Evolutionary conservation across 2,329 filamentous ascomycete species (phyloP), one percentile per base, ranked within the genome.

Genomic region (Phyllosticta capitalensis): DNA sequence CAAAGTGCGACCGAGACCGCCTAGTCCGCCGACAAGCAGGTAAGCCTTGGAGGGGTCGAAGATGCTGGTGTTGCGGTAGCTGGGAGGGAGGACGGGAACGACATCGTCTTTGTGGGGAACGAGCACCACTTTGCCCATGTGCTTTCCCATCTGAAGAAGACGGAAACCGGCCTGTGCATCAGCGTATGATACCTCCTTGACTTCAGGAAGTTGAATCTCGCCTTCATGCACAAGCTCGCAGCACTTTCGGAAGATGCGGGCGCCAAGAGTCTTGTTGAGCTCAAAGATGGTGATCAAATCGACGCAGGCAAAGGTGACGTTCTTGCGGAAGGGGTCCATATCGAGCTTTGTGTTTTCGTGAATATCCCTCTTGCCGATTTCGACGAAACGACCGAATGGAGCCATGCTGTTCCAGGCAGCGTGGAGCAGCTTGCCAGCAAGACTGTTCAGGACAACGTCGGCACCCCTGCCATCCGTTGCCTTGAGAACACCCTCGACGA

Each of bases 331-430:
- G 5, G 48, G 45, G 17, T 54, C 26, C 59, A 62, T 55, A n/a
- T 22, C 51, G 21, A 62, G 53, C 48, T 50, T 54, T 20, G 6
- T 50, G 19, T 33, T 52, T 21, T 52, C 52, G 19, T 12, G 26
- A 9, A 53, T 33, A 22, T 67, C 65, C 4, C 52, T 45, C 48
- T 64, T 64, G 17, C 67, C 67, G 22, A 68, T 65, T 6, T 68
- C 64, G 5, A 68, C 22, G 12, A 68, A 64, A 20, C 64, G 60
- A 17, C 68, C 69, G 38, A 67, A 69, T 9, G 63, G 49, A 1
- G 78, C 76, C 2, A 81, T 67, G 52, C 76, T 79, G 9, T 70
- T 61, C 76, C 75, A 81, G 0, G 74, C 76, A 0, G 73, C 70
- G 2, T 62, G 62, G 14, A 70, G 58, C 4, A 63, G 21, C 21